Evolutionary conservation across 1,139 yeast species (phyloP).

Genomic region (Geotrichum cucujoidarum): DNA sequence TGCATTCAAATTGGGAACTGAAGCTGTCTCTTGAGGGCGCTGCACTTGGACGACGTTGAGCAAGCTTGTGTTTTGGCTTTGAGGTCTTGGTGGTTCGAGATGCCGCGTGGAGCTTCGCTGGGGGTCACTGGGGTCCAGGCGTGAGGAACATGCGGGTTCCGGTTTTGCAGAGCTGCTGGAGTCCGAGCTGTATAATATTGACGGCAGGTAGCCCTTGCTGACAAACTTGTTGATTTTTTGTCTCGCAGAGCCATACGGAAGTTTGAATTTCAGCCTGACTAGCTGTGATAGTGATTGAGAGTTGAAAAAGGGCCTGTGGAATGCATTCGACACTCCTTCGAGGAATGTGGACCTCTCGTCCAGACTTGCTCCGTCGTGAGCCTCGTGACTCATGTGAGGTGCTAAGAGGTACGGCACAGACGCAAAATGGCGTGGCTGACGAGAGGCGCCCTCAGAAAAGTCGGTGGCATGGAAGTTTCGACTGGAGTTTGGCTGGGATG

Average conservation of each 20-base stretch:
- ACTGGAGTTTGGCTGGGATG: constrained; percentile 9
- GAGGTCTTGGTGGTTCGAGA: not conserved
- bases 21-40: constrained; percentile 13
- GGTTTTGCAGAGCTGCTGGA: constrained; percentile 16
- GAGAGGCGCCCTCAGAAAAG: constrained; percentile 8
- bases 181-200: constrained; percentile 20
- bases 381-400: not conserved
- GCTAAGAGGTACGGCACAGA: constrained; percentile 15
- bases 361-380: not conserved
- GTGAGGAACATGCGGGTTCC: constrained; percentile 13
- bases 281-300: constrained; percentile 2
- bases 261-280: constrained; percentile 16
- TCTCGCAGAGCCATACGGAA: constrained; percentile 16
- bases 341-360: not conserved
- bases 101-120: not conserved
- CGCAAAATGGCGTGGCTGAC: constrained; percentile 11
- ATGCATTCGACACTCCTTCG: not conserved
- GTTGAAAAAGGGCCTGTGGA: not conserved
- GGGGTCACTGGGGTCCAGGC: not conserved
- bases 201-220: constrained; percentile 21
- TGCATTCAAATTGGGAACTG: constrained; percentile 8
- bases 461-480: constrained; percentile 11
- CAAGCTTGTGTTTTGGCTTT: constrained; percentile 4
- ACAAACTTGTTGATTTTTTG: constrained; percentile 21
- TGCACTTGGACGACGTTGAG: constrained; percentile 6